These are phyloP conservation scores for Nicotiana knightiana DNA, from an alignment of 257 asterid species.

Conservation along the genomic window DNA sequence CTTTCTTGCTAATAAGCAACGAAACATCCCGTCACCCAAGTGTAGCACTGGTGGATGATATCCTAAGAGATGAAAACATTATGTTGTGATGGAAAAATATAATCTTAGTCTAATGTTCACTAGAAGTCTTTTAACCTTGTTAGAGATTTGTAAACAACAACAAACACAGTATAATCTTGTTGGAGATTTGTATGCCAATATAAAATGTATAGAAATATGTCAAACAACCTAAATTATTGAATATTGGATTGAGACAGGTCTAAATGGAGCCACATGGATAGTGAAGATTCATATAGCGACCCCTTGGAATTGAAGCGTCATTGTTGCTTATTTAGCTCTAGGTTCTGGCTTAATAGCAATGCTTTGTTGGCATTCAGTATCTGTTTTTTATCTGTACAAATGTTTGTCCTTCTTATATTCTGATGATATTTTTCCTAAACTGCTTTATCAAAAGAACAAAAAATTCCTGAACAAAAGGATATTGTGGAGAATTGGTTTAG, in stretches of 20 bases:
- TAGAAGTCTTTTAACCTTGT: neutral
- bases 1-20: neutral
- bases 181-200: neutral
- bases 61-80: neutral
- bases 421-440: neutral
- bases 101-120: neutral
- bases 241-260: neutral
- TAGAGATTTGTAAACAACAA: neutral
- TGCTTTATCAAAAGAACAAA: neutral
- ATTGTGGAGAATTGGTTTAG: neutral
- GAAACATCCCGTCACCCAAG: neutral
- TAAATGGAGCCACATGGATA: neutral
- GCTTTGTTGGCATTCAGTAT: neutral
- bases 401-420: neutral
- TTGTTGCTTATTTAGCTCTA: neutral
- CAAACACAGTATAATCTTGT: neutral
- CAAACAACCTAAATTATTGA: neutral
- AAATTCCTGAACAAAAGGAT: neutral
- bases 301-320: neutral
- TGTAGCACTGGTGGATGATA: neutral
- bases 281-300: neutral
- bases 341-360: neutral
- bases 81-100: neutral
- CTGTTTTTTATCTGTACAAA: neutral
- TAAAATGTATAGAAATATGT: neutral